Evolutionary conservation across 2,329 filamentous ascomycete genomes (phyloP), one percentile per base, ranked within the genome.

Genomic region (Hypoxylon sp.): DNA sequence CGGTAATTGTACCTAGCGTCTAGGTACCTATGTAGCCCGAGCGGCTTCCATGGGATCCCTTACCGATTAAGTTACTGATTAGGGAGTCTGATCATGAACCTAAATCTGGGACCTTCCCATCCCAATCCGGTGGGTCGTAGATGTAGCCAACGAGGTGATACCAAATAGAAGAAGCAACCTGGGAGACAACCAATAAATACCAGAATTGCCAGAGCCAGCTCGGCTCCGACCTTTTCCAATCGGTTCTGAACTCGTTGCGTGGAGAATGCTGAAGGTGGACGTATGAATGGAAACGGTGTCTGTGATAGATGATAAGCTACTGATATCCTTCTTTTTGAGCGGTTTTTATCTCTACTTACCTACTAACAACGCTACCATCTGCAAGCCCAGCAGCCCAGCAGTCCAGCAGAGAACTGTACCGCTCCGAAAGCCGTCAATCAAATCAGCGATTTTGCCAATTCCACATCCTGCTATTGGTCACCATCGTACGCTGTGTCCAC

Each of bases 381-480:
- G 28, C 40, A 33, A 32, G 45, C 24, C 32, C 40, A 32, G 36
- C 22, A 40, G 16, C 16, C 36, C 36, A 18, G n/a, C n/a, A n/a
- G n/a, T n/a, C n/a, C n/a, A n/a, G n/a, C n/a, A n/a, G n/a, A n/a
- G n/a, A n/a, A n/a, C n/a, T n/a, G n/a, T n/a, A n/a, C 36, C 16
- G 8, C 16, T 16, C 20, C 48, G 32, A 44, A 20, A 45, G 49
- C 48, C 48, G 46, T 68, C 65, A 62, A 57, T 65, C 58, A 63
- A 54, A 60, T 54, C 59, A 50, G 57, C 54, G 59, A 58, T 61
- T 64, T 56, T 30, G 32, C 59, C 55, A 66, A 66, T 63, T 59
- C 59, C 52, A 58, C 57, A 63, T 60, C 59, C 40, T 52, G 54
- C 65, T 56, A 61, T 66, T 68, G 64, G 60, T 44, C 59, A 49